These are phyloP conservation scores for Alternaria triticina DNA, from an alignment of 2,329 filamentous ascomycete species.

Conservation along the genomic window DNA sequence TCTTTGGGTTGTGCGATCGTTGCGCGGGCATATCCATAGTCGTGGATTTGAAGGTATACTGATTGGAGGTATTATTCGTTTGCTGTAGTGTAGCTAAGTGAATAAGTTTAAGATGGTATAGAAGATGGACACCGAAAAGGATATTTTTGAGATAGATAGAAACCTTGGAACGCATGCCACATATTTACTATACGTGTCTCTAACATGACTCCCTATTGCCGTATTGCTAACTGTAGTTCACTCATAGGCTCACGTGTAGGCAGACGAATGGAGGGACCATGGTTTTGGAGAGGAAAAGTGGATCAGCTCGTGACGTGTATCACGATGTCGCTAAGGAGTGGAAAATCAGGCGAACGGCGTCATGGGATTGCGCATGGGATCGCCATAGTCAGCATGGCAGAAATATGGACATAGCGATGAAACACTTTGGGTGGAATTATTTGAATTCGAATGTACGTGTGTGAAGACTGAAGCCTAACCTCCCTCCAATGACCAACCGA, in stretches of 20 bases:
- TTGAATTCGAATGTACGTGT: not conserved
- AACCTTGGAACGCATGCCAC: not conserved
- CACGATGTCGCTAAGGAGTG: not conserved
- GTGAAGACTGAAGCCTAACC: not conserved
- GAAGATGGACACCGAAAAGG: not conserved
- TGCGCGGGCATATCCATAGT: not conserved
- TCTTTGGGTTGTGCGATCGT: not conserved
- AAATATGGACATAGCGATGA: not conserved
- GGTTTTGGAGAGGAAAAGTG: not conserved
- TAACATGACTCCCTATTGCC: not conserved
- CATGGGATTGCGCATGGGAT: not conserved
- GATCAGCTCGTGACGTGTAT: not conserved
- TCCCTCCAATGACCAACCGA: not conserved
- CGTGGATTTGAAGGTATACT: not conserved
- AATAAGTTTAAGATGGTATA: not conserved
- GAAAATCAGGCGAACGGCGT: not conserved
- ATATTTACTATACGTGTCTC: not conserved
- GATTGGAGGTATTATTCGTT: not conserved
- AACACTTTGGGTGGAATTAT: not conserved
- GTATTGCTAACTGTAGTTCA: not conserved
- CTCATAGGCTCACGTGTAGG: not conserved
- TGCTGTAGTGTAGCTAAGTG: not conserved
- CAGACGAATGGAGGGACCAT: not conserved
- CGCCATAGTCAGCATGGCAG: not conserved
- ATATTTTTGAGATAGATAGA: not conserved